Base-by-base conservation (phyloP, 306 rosid genomes). In the Trifolium dubium region DNA sequence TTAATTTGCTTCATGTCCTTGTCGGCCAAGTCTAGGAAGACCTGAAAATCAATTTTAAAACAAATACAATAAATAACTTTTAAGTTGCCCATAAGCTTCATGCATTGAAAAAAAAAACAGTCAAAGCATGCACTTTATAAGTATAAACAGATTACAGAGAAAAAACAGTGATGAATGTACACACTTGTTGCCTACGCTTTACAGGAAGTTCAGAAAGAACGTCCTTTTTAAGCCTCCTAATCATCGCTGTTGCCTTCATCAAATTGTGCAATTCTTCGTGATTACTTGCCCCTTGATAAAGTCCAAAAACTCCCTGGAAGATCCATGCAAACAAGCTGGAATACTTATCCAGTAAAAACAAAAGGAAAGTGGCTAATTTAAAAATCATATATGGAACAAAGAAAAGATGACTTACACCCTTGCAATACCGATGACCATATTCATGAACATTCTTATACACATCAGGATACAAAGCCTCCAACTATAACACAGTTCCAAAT, bases 231-330 rank as follows among this genome's bases (percentile, higher is more conserved):
- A 93, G 98, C 85, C 98, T 89, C 17, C 97, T 91, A 76, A 93
- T 93, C 98, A 93, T 88, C 80, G 88, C 73, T 7, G 98, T 93
- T 49, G 89, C 96, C 87, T 93, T 91, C 85, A 93, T 88, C 91
- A 93, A 79, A 88, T 89, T 91, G 82, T 93, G 97, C 89, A 93
- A 84, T 83, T 93, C 98, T 73, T 91, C 98, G 79, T 91, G 96
- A 76, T 93, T 91, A 86, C 97, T 91, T 82, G 98, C 98, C 79
- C 98, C 98, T 86, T 93, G 98, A 87, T 88, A 93, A 63, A 85
- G 2, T 79, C 98, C 98, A 81, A 93, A 93, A 13, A 69, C 6
- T 76, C 96, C 96, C 98, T 93, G 75, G 76, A 84, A 78, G 30
- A 64, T 65, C 61, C 70, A 76, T 49, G 64, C 15, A 67, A 68